Evolutionary conservation across 1,284 basidiomycete genomes (phyloP).

Genomic region (Athelia psychrophila): DNA sequence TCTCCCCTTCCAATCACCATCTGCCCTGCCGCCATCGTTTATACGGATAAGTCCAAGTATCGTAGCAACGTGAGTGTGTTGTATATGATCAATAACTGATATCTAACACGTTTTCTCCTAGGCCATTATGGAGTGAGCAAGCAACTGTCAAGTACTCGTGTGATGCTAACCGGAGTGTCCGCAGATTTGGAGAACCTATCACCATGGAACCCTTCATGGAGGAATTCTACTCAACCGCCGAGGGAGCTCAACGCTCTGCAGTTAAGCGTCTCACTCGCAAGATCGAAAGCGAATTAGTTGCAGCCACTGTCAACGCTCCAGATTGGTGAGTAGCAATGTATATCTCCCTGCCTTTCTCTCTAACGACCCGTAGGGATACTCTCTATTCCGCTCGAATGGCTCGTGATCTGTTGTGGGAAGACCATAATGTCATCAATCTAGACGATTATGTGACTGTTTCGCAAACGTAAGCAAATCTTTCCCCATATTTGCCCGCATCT

Average conservation of each 20-base stretch:
- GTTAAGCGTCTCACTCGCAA: constrained; percentile 83
- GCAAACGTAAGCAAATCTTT: constrained; percentile 72
- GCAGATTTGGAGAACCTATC: constrained; percentile 82
- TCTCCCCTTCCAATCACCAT: constrained; percentile 46
- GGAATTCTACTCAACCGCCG: constrained; percentile 71
- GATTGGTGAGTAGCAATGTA: constrained; percentile 73
- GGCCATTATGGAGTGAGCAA: constrained; percentile 67
- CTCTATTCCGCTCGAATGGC: constrained; percentile 87
- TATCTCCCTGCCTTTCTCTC: constrained; percentile 8
- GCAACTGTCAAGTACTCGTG: not conserved
- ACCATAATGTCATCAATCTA: constrained; percentile 69
- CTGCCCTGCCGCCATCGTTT: constrained; percentile 87
- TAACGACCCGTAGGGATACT: constrained; percentile 63
- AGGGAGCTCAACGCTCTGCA: constrained; percentile 73
- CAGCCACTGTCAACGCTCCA: constrained; percentile 86
- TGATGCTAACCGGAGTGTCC: constrained; percentile 1
- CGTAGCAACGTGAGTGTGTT: constrained; percentile 64
- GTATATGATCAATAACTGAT: constrained; percentile 2
- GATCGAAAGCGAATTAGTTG: constrained; percentile 70
- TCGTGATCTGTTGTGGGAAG: constrained; percentile 84
- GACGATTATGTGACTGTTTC: constrained; percentile 79
- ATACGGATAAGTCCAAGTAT: constrained; percentile 94
- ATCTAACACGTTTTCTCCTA: constrained; percentile 21
- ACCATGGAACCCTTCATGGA: constrained; percentile 71
- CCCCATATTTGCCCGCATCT: constrained; percentile 1